Evolutionary conservation across 2,329 filamentous ascomycete species (phyloP).

Genomic region (Epichloe festucae): DNA sequence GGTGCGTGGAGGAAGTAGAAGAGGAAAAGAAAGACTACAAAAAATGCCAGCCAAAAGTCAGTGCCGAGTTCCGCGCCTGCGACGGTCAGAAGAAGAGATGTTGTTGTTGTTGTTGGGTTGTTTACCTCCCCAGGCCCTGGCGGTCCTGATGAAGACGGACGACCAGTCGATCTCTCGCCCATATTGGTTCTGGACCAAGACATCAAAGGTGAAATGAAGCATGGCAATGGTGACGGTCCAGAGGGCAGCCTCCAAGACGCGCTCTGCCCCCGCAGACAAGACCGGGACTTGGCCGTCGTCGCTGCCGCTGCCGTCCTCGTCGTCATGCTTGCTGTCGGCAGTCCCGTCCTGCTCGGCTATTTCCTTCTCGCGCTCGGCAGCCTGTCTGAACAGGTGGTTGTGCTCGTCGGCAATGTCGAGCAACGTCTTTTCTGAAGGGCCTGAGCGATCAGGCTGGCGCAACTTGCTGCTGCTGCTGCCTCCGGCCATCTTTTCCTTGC

Average conservation of each 20-base stretch:
- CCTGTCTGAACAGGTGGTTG: slow-evolving; percentile 40
- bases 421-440: slow-evolving; percentile 51
- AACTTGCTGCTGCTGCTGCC: slow-evolving; percentile 44
- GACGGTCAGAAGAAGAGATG: too few species aligned
- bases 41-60: too few species aligned
- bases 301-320: background rate
- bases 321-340: slow-evolving; percentile 14
- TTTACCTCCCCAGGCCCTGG: slow-evolving; percentile 40
- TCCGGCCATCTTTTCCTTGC: slow-evolving; percentile 33
- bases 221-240: slow-evolving; percentile 52
- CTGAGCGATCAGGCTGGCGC: slow-evolving; percentile 55
- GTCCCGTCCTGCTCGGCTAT: slow-evolving; percentile 10
- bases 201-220: slow-evolving; percentile 66
- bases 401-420: slow-evolving; percentile 57
- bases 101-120: background rate
- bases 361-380: slow-evolving; percentile 26
- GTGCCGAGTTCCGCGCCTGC: too few species aligned
- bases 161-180: slow-evolving; percentile 51
- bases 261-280: slow-evolving; percentile 33
- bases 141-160: slow-evolving; percentile 37
- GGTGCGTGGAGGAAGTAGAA: slow-evolving; percentile 39
- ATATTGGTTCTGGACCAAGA: slow-evolving; percentile 69
- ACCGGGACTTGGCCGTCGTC: slow-evolving; percentile 16
- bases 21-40: slow-evolving; percentile 40
- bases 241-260: slow-evolving; percentile 41